Base-by-base conservation (phyloP, 495 filamentous ascomycete species). In the Astrothelium macrocarpum region DNA sequence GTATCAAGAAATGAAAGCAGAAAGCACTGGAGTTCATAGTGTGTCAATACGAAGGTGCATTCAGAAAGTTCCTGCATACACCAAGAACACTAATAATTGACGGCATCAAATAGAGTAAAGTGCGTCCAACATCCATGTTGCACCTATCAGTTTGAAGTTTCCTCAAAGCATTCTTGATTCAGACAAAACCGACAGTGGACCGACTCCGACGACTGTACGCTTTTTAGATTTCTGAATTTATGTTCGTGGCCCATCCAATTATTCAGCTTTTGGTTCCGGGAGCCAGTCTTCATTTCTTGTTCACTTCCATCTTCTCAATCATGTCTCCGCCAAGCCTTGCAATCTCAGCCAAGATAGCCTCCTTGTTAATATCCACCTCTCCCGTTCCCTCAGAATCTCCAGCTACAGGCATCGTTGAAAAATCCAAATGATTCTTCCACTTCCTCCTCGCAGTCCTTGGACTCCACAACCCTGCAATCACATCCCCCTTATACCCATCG, bases 381-480 rank as follows among this genome's bases (percentile, higher is more conserved):
- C 74, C 71, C 1, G 49, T 69, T 32, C 70, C 70, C 5, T 70
- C 71, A 0, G 42, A 65, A 23, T 72, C 71, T 10, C 64, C 43
- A 12, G 71, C 63, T n/a, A 73, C 69, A 20, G 87, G 84, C 32
- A 78, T 81, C 10, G 89, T 88, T 34, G 87, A 89, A 64, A 86
- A 88, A 0, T 84, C 76, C 66, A 88, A 73, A 53, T 86, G 87
- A 60, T 89, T 73, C 65, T 82, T 90, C 77, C 89, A 92, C 2
- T 75, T 67, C 66, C 85, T 79, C 60, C 72, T 71, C 28, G 73
- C 66, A 10, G 80, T 75, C 62, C 79, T 78, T 3, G 90, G 91
- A 67, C 88, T 93, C 92, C 92, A 97, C 60, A 97, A 71, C 1
- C 86, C 91, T 2, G 84, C 87, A 70, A 97, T 84, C 1, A 85